Conservation (phyloP, 2,329 filamentous ascomycete species). For the Fusarium floridanum region DNA sequence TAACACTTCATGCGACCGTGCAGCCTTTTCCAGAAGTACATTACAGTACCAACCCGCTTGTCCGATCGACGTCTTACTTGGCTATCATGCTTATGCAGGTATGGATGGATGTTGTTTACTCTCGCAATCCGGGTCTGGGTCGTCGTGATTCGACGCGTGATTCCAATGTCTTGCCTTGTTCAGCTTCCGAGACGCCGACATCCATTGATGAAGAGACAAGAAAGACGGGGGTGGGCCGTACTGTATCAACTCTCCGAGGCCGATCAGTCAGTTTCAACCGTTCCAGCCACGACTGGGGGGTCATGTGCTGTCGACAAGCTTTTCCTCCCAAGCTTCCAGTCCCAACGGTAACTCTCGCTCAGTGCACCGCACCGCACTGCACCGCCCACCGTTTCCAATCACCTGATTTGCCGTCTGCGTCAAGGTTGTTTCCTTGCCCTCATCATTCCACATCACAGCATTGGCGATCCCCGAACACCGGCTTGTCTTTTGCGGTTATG, state of each 20-base stretch:
- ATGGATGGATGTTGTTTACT: slow-evolving; percentile 4
- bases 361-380: not conserved
- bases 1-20: slow-evolving; percentile 34
- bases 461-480: slow-evolving; percentile 22
- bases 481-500: not conserved
- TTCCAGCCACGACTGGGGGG: slow-evolving; percentile 15
- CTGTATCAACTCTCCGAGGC: slow-evolving; percentile 15
- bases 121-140: slow-evolving; percentile 29
- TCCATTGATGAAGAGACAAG: not conserved
- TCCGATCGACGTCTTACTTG: slow-evolving; percentile 3
- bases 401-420: slow-evolving; percentile 28
- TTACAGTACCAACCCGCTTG: slow-evolving; percentile 18
- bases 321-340: slow-evolving; percentile 17
- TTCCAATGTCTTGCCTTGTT: slow-evolving; percentile 10
- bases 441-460: slow-evolving; percentile 16
- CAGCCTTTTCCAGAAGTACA: slow-evolving; percentile 18
- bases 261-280: slow-evolving; percentile 11
- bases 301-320: slow-evolving; percentile 38
- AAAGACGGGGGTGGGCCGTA: slow-evolving; percentile 22
- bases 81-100: not conserved
- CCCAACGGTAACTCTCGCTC: slow-evolving; percentile 27
- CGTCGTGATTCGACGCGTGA: slow-evolving; percentile 42
- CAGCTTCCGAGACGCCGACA: slow-evolving; percentile 11
- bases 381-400: slow-evolving; percentile 33
- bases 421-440: slow-evolving; percentile 16